A percentile compares a stretch with the other conserved stretches of the same genome.
Evolutionary conservation across 305 asterid species (phyloP).

Genomic region (Ilex paraguariensis): DNA sequence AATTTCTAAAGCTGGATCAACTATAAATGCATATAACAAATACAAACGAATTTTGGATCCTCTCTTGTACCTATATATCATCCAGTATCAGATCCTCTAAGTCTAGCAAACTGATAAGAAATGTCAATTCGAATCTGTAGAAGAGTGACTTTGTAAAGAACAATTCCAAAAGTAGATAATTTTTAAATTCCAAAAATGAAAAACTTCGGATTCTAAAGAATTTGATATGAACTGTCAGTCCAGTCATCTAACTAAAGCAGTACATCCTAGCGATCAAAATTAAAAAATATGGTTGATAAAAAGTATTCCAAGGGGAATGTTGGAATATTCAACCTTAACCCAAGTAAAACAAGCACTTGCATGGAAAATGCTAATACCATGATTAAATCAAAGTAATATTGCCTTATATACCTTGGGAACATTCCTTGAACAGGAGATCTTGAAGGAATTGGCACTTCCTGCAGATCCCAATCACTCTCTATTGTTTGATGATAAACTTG

Average conservation of each 20-base stretch:
- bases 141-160: background rate
- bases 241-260: background rate
- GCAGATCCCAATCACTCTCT: slow-evolving; percentile 96
- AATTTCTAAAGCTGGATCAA: too few species aligned
- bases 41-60: background rate
- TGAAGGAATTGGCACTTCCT: slow-evolving; percentile 78
- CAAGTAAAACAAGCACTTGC: too few species aligned
- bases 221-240: background rate
- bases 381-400: slow-evolving; percentile 4
- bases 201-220: too few species aligned
- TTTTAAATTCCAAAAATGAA: background rate
- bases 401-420: slow-evolving; percentile 58
- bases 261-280: too few species aligned
- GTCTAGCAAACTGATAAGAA: background rate
- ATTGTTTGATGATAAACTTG: slow-evolving; percentile 86
- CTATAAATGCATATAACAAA: too few species aligned
- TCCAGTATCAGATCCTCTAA: background rate
- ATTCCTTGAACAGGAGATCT: slow-evolving; percentile 66
- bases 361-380: background rate
- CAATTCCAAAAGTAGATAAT: slow-evolving; percentile 5
- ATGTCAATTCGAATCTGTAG: background rate
- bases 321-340: too few species aligned
- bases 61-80: background rate
- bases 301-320: too few species aligned
- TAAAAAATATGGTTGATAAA: too few species aligned